phyloP scores from a whole-genome alignment of 305 asterid genomes.

The Striga hermonthica region DNA sequence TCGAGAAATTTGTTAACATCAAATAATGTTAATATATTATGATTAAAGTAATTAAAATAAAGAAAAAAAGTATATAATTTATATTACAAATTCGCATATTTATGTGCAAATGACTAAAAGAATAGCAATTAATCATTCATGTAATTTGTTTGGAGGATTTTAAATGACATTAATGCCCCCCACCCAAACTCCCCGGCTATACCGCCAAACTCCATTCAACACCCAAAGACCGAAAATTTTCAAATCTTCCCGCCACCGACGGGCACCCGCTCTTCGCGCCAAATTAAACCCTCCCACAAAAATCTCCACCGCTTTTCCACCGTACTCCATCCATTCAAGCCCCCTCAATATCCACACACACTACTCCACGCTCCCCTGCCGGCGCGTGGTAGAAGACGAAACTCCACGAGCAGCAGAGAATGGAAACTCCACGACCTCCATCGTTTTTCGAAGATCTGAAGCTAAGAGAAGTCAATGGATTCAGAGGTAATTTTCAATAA shows the following conservation, averaged over 20 bases:
- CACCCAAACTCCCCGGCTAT: not conserved
- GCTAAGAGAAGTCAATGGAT: slow-evolving; percentile 78
- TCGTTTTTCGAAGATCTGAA: slow-evolving; percentile 72
- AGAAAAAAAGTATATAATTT: no score
- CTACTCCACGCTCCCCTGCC: not conserved
- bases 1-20: no score
- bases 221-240: slow-evolving; percentile 24
- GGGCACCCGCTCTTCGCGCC: slow-evolving; percentile 27
- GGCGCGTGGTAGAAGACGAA: slow-evolving; percentile 11
- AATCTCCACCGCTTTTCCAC: not conserved
- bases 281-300: slow-evolving; percentile 29
- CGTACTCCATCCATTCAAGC: not conserved
- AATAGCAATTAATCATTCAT: no score
- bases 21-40: no score
- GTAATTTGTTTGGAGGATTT: no score
- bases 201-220: slow-evolving; percentile 26
- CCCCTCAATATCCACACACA: not conserved
- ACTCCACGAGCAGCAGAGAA: slow-evolving; percentile 24
- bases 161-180: no score
- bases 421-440: slow-evolving; percentile 46
- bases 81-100: no score
- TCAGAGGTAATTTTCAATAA: slow-evolving; percentile 50
- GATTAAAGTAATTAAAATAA: no score
- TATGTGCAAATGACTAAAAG: no score
- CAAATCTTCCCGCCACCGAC: slow-evolving; percentile 42